Conservation (phyloP, 352 stramenopile species). For the Hyaloperonospora arabidopsidis region DNA sequence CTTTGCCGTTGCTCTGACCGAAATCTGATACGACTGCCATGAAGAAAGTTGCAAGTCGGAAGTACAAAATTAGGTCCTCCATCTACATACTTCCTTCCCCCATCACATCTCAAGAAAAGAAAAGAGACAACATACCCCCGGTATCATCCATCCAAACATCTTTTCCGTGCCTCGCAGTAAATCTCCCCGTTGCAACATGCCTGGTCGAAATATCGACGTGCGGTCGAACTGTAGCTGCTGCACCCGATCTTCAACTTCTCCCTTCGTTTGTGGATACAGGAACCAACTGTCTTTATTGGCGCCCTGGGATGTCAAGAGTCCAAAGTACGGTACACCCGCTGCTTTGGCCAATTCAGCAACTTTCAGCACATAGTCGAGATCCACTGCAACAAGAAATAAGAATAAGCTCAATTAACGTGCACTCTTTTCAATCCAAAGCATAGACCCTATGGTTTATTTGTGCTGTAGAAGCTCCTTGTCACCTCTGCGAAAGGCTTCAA, state of each 20-base stretch:
- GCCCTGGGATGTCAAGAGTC: slow-evolving; percentile 48
- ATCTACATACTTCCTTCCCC: neutral
- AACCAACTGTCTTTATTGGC: slow-evolving; percentile 73
- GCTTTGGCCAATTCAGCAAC: slow-evolving; percentile 46
- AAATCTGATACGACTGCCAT: slow-evolving; percentile 32
- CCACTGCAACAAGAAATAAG: slow-evolving; percentile 33
- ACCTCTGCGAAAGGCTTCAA: slow-evolving; percentile 64
- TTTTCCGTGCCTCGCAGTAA: slow-evolving; percentile 47
- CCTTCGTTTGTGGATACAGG: slow-evolving; percentile 72
- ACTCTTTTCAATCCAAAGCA: too few relatives aligned
- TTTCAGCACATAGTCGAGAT: slow-evolving; percentile 59
- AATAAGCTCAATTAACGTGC: too few relatives aligned
- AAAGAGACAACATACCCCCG: slow-evolving; percentile 32
- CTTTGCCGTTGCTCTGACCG: slow-evolving; percentile 43
- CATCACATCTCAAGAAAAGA: neutral
- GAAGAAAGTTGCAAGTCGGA: neutral
- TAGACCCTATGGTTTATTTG: too few relatives aligned
- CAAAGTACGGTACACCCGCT: slow-evolving; percentile 47
- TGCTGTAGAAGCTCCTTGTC: too few relatives aligned
- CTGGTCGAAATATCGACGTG: slow-evolving; percentile 50
- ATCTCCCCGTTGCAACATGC: slow-evolving; percentile 50
- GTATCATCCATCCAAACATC: slow-evolving; percentile 40
- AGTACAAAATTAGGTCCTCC: neutral
- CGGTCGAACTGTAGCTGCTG: slow-evolving; percentile 45
- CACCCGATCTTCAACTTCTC: slow-evolving; percentile 61